Evolutionary conservation across 495 filamentous ascomycete species (phyloP).

Genomic region (Articulospora tetracladia): DNA sequence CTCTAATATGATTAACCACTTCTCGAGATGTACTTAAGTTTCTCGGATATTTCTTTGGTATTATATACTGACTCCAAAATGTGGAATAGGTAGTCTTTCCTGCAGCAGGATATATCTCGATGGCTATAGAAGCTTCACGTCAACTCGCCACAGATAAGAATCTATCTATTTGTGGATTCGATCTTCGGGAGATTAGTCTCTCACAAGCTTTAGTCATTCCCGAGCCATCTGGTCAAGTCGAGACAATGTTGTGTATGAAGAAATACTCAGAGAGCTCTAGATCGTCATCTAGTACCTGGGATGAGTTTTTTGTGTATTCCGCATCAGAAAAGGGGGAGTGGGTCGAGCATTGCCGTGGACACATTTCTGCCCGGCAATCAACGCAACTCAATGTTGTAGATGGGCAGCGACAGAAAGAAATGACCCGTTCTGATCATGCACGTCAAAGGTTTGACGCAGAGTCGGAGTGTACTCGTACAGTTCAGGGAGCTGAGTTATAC

Average conservation of each 20-base stretch:
- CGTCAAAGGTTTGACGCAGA: background rate
- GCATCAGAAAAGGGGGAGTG: background rate
- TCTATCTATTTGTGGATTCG: background rate
- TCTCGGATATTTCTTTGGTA: too few species aligned
- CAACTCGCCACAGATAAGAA: background rate
- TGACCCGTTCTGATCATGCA: background rate
- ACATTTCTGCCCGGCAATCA: background rate
- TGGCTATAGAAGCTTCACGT: slow-evolving; percentile 30
- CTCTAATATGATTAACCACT: too few species aligned
- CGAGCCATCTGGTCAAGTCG: slow-evolving; percentile 27
- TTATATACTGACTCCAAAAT: slow-evolving; percentile 9
- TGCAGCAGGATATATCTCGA: slow-evolving; percentile 40
- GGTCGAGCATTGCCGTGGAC: slow-evolving; percentile 2
- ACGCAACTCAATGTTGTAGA: background rate
- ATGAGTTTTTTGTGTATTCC: background rate
- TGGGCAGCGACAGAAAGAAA: background rate
- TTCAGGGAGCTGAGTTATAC: slow-evolving; percentile 4
- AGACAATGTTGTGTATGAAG: slow-evolving; percentile 12
- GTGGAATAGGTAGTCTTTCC: slow-evolving; percentile 18
- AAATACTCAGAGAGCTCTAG: background rate
- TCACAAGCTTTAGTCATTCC: slow-evolving; percentile 34
- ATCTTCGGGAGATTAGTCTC: background rate
- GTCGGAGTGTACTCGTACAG: background rate
- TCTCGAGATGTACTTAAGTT: too few species aligned
- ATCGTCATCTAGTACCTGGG: background rate